phyloP scores from a whole-genome alignment of 768 basidiomycete species.

The Russula emetica region DNA sequence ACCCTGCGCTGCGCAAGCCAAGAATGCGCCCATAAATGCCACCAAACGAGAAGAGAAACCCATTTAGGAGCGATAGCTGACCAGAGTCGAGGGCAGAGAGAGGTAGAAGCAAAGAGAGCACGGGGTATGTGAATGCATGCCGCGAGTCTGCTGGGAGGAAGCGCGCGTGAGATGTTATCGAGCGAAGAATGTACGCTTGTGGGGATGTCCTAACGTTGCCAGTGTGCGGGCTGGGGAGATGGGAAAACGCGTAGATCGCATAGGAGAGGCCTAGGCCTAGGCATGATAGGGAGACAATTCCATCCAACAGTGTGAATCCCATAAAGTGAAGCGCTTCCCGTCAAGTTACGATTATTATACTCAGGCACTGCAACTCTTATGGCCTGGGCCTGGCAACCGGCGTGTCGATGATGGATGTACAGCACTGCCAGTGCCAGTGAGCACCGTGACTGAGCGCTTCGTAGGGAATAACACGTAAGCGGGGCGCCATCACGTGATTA shows the following conservation, averaged over 20 bases:
- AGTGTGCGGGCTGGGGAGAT: neutral
- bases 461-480: neutral
- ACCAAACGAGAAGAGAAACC: slow-evolving; percentile 55
- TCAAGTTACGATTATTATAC: no score
- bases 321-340: neutral
- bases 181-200: slow-evolving; percentile 8
- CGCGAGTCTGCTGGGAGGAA: neutral
- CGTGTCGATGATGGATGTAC: no score
- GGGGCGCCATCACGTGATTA: slow-evolving; percentile 4
- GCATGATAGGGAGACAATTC: neutral
- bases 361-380: no score
- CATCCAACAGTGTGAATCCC: neutral
- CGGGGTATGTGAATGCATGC: slow-evolving; percentile 3
- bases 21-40: slow-evolving; percentile 42
- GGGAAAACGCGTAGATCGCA: slow-evolving; percentile 1
- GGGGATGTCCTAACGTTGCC: slow-evolving; percentile 45
- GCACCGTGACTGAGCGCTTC: no score
- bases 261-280: slow-evolving; percentile 5
- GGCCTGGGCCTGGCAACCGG: no score
- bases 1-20: slow-evolving; percentile 40
- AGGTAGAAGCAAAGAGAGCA: slow-evolving; percentile 45
- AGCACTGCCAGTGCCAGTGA: no score
- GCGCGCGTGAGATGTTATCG: neutral
- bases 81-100: slow-evolving; percentile 49
- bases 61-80: slow-evolving; percentile 44